Evolutionary conservation across 257 asterid genomes (phyloP), one percentile per base, ranked within the genome.

Genomic region (Solanum etuberosum): DNA sequence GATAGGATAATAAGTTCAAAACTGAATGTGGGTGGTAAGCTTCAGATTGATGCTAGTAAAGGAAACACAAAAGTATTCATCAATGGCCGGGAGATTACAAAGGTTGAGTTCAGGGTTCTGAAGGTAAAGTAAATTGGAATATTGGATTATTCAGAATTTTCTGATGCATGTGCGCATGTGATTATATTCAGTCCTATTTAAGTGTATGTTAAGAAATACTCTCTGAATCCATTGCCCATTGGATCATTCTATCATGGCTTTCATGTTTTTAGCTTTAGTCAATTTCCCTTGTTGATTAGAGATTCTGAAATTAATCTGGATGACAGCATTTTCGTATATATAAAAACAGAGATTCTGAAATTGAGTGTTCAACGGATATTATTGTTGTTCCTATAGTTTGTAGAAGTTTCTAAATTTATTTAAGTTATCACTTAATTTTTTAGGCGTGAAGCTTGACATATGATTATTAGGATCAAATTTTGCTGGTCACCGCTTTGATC

Each of bases 71-170:
- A 89, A 86, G 96, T 95, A 38, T 92, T 87, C 91, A 89, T 95
- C 85, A 95, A 95, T 83, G 95, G 98, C 72, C 93, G 98, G 11
- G 97, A 93, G 92, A 93, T 94, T 80, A 92, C 97, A 35, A 94
- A 90, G 89, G 82, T 89, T 48, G 98, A 95, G 92, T 96, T 95
- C 87, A 88, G 93, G 84, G 86, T 94, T 59, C 85, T 95, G 92
- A 94, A 93, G 98, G 98, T 95, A 88, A 67, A 72, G 23, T 35
- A 40, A 32, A 63, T 57, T 46, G 21, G 35, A 31, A n/a, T 42
- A 21, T 20, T 48, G 68, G 31, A 48, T 48, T 81, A 81, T 81
- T 81, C 46, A 71, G 88, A 59, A 86, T 13, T 48, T 86, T 7
- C 37, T 72, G 40, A 35, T 48, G 73, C 87, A 34, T 72, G 25